Evolutionary conservation across 192 early-diverging fungal genomes (phyloP).

Genomic region (Coemansia sp.): DNA sequence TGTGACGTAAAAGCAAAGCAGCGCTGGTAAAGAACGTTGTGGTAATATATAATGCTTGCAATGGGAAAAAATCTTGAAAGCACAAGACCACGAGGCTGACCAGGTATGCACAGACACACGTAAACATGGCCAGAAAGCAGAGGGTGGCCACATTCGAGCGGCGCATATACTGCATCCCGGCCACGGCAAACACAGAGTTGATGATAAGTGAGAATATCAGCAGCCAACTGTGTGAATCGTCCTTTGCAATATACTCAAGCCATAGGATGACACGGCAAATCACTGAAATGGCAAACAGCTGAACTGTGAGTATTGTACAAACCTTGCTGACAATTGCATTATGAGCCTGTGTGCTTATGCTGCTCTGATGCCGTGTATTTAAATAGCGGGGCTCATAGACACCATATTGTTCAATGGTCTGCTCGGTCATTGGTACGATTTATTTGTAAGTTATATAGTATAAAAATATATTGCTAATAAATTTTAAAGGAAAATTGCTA

Average conservation of each 20-base stretch:
- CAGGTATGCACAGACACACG: neutral
- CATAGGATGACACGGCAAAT: neutral
- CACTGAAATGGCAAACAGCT: neutral
- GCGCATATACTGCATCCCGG: neutral
- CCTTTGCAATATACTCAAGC: neutral
- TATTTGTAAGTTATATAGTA: no score
- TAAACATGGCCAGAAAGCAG: neutral
- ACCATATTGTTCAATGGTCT: no score
- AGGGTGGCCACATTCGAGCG: neutral
- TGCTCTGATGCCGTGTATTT: neutral
- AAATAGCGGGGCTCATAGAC: neutral
- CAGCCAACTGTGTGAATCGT: neutral
- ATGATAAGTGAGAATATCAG: constrained; percentile 1
- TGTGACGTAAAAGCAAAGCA: neutral
- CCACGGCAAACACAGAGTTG: neutral
- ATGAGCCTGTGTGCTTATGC: neutral
- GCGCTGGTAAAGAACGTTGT: neutral
- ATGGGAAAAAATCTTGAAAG: neutral
- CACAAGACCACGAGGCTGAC: neutral
- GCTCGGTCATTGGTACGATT: no score
- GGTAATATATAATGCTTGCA: neutral
- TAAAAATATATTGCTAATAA: no score
- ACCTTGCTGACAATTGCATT: neutral
- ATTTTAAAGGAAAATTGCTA: no score
- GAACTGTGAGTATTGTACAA: neutral